Conservation (phyloP, 164 flowering plant species). For the Piper betle region DNA sequence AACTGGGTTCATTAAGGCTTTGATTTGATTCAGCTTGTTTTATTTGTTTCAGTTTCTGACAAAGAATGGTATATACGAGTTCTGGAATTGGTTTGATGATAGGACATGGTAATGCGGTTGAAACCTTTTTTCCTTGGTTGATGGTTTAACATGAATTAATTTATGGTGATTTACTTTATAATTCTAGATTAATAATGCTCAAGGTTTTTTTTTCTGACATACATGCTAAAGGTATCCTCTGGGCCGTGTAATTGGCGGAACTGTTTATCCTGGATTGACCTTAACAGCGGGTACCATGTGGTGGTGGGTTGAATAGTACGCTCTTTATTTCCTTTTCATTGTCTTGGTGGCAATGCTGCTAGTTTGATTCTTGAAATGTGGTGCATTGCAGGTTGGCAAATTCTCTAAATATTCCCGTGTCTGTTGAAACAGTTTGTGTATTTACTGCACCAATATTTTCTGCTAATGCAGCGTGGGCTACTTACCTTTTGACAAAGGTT, state of each 20-base stretch:
- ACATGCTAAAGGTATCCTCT: constrained; percentile 74
- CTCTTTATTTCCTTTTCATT: not conserved
- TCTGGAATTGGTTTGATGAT: constrained; percentile 99
- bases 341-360: not conserved
- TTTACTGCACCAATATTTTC: constrained; percentile 98
- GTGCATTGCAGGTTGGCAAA: constrained; percentile 48
- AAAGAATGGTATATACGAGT: constrained; percentile 92
- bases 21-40: not conserved
- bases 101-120: constrained; percentile 73
- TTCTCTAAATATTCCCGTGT: constrained; percentile 90
- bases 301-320: constrained; percentile 40
- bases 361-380: too few species aligned
- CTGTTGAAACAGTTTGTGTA: constrained; percentile 98
- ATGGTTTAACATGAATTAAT: not conserved
- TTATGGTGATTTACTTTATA: not conserved
- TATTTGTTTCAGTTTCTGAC: constrained; percentile 65
- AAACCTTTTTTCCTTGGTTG: not conserved
- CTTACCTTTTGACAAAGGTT: constrained; percentile 93
- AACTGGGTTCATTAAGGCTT: too few species aligned
- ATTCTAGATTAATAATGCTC: not conserved
- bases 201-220: not conserved
- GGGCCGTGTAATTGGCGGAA: constrained; percentile 99
- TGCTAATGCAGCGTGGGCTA: constrained; percentile 97
- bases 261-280: constrained; percentile 97
- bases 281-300: constrained; percentile 93